Evolutionary conservation across 441 rosid genomes (phyloP).

Genomic region (Gossypium aridum): DNA sequence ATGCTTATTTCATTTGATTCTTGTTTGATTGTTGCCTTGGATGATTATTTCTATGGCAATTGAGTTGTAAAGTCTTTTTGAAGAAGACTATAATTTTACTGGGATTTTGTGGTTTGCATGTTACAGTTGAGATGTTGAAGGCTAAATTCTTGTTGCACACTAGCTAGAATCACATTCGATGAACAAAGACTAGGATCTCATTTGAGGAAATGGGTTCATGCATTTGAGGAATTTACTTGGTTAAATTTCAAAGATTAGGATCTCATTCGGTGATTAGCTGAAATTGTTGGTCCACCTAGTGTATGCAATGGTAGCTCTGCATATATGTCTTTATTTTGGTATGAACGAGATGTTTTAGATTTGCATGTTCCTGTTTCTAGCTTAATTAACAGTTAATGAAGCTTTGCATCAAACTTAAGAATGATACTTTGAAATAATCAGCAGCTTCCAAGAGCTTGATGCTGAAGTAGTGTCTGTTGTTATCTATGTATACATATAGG

Average conservation of each 20-base stretch:
- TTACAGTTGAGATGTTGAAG: too few species aligned
- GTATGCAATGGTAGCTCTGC: background rate
- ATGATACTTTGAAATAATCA: background rate
- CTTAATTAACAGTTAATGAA: background rate
- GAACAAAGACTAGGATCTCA: background rate
- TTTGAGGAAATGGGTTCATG: background rate
- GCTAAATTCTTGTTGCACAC: background rate
- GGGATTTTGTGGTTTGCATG: too few species aligned
- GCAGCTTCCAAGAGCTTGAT: background rate
- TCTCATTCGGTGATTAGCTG: background rate
- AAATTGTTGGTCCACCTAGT: background rate
- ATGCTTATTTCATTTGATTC: background rate
- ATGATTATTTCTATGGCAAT: background rate
- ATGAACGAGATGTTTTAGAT: background rate
- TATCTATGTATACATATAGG: background rate
- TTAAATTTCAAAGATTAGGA: background rate
- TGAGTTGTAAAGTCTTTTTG: constrained; percentile 1
- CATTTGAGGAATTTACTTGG: too few species aligned
- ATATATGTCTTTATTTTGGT: background rate
- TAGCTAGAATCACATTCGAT: background rate
- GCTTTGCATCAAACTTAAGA: background rate
- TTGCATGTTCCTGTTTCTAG: background rate
- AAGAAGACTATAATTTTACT: too few species aligned
- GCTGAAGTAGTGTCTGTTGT: background rate
- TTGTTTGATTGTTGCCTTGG: background rate